Base-by-base conservation (phyloP, 371 early-diverging fungal species). In the Circinella umbellata region DNA sequence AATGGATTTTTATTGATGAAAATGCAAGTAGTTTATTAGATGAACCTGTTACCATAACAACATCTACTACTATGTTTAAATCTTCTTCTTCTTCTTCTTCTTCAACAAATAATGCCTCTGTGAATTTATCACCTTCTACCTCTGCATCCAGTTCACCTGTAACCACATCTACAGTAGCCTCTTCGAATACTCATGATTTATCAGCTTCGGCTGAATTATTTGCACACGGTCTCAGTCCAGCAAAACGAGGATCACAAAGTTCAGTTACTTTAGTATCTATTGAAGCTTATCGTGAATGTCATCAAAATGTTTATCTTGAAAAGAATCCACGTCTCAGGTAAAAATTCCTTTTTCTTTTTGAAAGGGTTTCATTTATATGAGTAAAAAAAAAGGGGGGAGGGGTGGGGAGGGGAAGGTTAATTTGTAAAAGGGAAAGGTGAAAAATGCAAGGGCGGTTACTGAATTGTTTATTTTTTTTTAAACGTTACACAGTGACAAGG, bases 201-300 rank as follows among this genome's bases (percentile, higher is more conserved):
- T 20, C 64, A 17, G 57, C 63, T 13, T 38, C 39, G 14, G 37
- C 62, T 13, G 65, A 70, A n/a, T 48, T 60, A 27, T 70, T 59
- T 36, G 36, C 65, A 4, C 66, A 71, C 36, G 83, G 79, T 0
- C 71, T 83, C 6, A 76, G 73, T 27, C 84, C 84, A 0, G 79
- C 79, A 8, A 84, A 84, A 63, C 80, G 84, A 38, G 84, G 82
- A 27, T 84, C 84, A 2, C 80, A 80, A 48, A 75, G 73, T 57
- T 79, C 82, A 3, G 61, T 64, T 35, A 27, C 75, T 65, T 51
- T 34, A 64, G 67, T 36, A 66, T 65, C 80, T 13, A 61, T 82
- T 47, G 78, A 80, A 42, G 63, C 75, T 14, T 84, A 73, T 53
- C 78, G 76, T 69, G 81, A 84, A 64, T 72, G 69, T 48, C 81